Evolutionary conservation across 75 land plant genomes (phyloP).

Genomic region (Pinus albicaulis): DNA sequence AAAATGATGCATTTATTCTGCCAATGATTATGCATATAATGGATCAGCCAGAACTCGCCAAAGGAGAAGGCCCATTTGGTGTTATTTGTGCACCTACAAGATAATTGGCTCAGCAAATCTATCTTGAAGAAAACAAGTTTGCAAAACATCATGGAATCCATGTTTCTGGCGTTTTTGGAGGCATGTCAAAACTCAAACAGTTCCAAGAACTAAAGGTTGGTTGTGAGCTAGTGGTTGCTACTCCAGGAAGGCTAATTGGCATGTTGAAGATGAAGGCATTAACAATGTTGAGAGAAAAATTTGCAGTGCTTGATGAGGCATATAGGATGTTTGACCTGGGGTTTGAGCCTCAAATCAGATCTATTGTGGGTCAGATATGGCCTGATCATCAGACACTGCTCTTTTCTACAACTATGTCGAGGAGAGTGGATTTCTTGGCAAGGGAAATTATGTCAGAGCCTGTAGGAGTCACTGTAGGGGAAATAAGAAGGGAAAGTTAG

Average conservation of each 20-base stretch:
- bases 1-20: constrained; percentile 97
- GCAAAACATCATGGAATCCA: constrained; percentile 81
- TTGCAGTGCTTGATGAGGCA: constrained; percentile 95
- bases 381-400: constrained; percentile 97
- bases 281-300: constrained; percentile 85
- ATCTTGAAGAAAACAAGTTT: constrained; percentile 84
- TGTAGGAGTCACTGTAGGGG: constrained; percentile 87
- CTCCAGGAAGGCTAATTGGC: constrained; percentile 96
- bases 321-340: constrained; percentile 99
- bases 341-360: constrained; percentile 98
- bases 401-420: constrained; percentile 98
- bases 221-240: constrained; percentile 93
- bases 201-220: constrained; percentile 98
- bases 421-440: constrained; percentile 84
- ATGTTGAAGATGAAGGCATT: constrained; percentile 95
- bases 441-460: constrained; percentile 92
- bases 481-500: constrained; percentile 95
- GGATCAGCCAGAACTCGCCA: constrained; percentile 92
- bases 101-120: constrained; percentile 97
- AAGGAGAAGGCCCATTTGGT: constrained; percentile 97
- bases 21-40: constrained; percentile 99
- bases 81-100: constrained; percentile 97
- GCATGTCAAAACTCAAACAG: constrained; percentile 96
- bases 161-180: constrained; percentile 95
- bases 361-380: constrained; percentile 95